phyloP scores from a whole-genome alignment of 2,329 filamentous ascomycete genomes.

The Phaeosphaeria sp. region DNA sequence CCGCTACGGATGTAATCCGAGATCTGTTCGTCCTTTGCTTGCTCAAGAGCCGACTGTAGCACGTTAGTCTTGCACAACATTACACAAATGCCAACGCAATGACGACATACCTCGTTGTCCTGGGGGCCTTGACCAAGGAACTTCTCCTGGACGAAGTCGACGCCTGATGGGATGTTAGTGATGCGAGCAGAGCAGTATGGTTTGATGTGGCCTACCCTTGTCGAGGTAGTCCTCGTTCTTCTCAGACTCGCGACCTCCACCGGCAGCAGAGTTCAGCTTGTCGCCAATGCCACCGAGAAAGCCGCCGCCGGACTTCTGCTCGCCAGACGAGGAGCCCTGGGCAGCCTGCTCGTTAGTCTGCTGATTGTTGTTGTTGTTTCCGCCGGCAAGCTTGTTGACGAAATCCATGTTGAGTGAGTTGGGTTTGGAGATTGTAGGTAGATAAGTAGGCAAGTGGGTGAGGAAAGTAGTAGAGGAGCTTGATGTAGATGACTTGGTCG shows the following conservation, averaged over 20 bases:
- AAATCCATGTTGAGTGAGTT: constrained; percentile 58
- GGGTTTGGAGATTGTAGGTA: no score
- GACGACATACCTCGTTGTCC: constrained; percentile 53
- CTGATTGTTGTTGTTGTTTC: constrained; percentile 41
- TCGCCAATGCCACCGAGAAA: constrained; percentile 68
- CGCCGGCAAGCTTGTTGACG: constrained; percentile 55
- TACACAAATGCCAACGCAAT: constrained; percentile 8
- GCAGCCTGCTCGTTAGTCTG: constrained; percentile 39
- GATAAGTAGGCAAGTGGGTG: no score
- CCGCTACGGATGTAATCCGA: constrained; percentile 73
- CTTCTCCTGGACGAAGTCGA: constrained; percentile 81
- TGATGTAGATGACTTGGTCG: constrained; percentile 3
- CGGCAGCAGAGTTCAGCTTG: constrained; percentile 74
- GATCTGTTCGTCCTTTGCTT: constrained; percentile 83
- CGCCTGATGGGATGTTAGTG: constrained; percentile 56
- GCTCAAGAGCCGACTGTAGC: constrained; percentile 68
- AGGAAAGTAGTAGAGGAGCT: constrained; percentile 9
- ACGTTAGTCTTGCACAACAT: constrained; percentile 2
- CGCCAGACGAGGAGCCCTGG: constrained; percentile 27
- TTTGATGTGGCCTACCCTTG: constrained; percentile 65
- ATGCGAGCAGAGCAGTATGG: background rate
- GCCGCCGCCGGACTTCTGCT: constrained; percentile 51
- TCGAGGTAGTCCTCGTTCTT: constrained; percentile 84
- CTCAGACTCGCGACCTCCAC: constrained; percentile 76
- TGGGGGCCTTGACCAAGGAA: constrained; percentile 74